phyloP scores from a whole-genome alignment of 2,329 filamentous ascomycete species.

The Alternaria novae-zelandiae region DNA sequence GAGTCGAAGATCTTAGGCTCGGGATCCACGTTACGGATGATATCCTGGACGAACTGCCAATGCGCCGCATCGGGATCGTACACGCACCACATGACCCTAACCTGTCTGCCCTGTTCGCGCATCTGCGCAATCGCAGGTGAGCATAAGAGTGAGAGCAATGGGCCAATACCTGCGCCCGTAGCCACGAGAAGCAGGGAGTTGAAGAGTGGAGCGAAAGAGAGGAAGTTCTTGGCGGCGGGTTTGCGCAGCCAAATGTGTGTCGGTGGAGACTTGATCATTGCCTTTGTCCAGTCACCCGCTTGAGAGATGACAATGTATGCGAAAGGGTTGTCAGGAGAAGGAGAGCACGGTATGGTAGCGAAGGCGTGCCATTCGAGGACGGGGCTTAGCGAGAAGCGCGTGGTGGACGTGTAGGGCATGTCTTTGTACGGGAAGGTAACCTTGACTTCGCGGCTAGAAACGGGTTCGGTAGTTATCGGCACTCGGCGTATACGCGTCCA shows the following conservation, averaged over 20 bases:
- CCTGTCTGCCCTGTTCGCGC: neutral
- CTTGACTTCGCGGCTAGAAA: conserved; percentile 75
- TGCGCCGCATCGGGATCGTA: conserved; percentile 15
- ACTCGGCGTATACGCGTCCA: conserved; percentile 76
- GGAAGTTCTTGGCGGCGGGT: conserved; percentile 28
- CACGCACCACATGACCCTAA: conserved; percentile 28
- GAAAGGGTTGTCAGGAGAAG: neutral
- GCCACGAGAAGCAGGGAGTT: conserved; percentile 26
- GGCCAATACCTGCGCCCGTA: conserved; percentile 33
- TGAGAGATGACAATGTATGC: conserved; percentile 38
- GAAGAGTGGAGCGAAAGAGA: conserved; percentile 24
- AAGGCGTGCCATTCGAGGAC: conserved; percentile 48
- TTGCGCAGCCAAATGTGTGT: conserved; percentile 22
- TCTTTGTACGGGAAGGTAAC: conserved; percentile 58
- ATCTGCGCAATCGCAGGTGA: conserved; percentile 15
- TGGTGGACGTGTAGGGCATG: conserved; percentile 33
- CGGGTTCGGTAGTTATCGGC: conserved; percentile 66
- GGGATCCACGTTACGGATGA: conserved; percentile 19
- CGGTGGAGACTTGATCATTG: conserved; percentile 18
- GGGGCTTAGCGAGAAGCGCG: conserved; percentile 23
- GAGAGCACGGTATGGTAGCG: conserved; percentile 38
- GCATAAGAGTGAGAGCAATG: conserved; percentile 24
- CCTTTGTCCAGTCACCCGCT: conserved; percentile 46
- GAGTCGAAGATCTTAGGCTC: conserved; percentile 22
- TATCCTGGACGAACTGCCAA: conserved; percentile 22